A percentile compares a stretch with the other conserved stretches of the same genome.
phyloP scores from a whole-genome alignment of 2,329 filamentous ascomycete genomes.

The Botrytis squamosa region DNA sequence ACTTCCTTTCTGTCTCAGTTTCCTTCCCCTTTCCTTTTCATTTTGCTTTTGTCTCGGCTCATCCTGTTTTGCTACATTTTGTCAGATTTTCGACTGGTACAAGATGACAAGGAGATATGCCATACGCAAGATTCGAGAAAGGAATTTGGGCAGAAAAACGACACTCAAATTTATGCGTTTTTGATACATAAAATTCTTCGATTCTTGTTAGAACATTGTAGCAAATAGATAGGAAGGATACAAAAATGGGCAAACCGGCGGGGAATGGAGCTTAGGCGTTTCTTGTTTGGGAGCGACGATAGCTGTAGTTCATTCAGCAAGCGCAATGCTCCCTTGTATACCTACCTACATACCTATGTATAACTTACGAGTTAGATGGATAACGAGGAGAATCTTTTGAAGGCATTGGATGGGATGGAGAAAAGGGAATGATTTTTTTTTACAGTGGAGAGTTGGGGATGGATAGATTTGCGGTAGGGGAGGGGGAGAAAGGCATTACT shows the following conservation, averaged over 20 bases:
- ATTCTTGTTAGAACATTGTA: neutral
- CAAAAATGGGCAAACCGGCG: neutral
- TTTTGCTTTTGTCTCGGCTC: neutral
- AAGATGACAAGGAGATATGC: neutral
- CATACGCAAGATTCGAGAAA: neutral
- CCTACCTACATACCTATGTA: neutral
- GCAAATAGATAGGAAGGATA: neutral
- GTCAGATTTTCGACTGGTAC: neutral
- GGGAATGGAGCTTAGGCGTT: neutral
- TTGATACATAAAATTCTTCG: constrained; percentile 2
- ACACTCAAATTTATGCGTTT: neutral
- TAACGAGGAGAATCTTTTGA: neutral
- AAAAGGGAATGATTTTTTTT: neutral
- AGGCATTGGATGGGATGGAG: neutral
- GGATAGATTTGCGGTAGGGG: neutral
- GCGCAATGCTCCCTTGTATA: neutral
- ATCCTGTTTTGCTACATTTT: neutral
- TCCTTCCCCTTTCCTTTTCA: neutral
- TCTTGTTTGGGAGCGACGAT: neutral
- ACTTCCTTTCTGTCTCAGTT: neutral
- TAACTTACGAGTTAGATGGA: neutral
- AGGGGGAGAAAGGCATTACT: no score
- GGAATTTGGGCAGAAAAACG: no score
- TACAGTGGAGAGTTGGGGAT: neutral
- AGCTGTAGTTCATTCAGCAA: neutral